phyloP scores from a whole-genome alignment of 306 rosid species.

The Medicago arabica region DNA sequence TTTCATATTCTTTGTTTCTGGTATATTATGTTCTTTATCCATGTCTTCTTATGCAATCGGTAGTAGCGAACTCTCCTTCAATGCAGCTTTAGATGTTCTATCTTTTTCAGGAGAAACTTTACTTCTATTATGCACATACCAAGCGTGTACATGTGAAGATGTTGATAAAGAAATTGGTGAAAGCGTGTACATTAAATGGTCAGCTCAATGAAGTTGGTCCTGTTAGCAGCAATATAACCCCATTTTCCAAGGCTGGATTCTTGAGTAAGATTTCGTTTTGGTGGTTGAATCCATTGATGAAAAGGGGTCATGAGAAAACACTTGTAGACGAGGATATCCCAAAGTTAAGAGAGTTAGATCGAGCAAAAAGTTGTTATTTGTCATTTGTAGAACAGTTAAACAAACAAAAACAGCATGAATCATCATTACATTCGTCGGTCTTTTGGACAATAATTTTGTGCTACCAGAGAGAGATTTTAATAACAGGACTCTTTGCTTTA shows the following conservation, averaged over 20 bases:
- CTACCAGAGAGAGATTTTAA: conserved; percentile 62
- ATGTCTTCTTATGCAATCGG: background rate
- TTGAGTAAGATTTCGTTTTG: conserved; percentile 57
- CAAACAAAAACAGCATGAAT: conserved; percentile 41
- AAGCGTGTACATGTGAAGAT: background rate
- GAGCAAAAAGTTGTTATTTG: background rate
- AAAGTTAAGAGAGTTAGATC: background rate
- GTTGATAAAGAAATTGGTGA: background rate
- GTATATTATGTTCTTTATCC: background rate
- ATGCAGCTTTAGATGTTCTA: background rate
- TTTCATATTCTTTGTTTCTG: background rate
- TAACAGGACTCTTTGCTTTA: conserved; percentile 70
- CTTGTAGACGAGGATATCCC: conserved; percentile 15
- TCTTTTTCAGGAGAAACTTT: background rate
- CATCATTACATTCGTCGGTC: conserved; percentile 49
- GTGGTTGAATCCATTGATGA: conserved; percentile 88
- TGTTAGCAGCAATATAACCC: conserved; percentile 41
- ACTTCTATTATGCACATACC: background rate
- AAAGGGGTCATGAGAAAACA: conserved; percentile 63
- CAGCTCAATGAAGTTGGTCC: conserved; percentile 43
- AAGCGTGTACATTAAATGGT: conserved; percentile 16
- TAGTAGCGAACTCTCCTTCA: background rate
- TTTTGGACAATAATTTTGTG: conserved; percentile 58
- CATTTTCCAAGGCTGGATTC: conserved; percentile 66
- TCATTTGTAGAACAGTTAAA: conserved; percentile 47